Evolutionary conservation across 2,329 filamentous ascomycete genomes (phyloP).

Genomic region (Cordyceps cateniannulata): DNA sequence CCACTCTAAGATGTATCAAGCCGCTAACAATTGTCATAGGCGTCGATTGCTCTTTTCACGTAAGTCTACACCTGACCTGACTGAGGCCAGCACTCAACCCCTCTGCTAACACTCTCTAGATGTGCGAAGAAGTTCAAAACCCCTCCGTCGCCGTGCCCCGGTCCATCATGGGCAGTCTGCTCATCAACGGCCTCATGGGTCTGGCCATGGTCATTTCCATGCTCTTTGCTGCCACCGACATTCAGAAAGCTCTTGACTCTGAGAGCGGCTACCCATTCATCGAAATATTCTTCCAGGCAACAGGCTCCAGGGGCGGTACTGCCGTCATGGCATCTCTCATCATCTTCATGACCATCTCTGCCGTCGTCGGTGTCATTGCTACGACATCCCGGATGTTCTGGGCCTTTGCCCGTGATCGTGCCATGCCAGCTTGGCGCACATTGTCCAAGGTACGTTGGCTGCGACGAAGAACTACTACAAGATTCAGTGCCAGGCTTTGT

Average conservation of each 20-base stretch:
- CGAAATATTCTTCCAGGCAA: conserved; percentile 47
- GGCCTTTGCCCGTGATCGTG: conserved; percentile 38
- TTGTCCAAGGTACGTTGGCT: conserved; percentile 19
- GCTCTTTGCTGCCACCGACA: conserved; percentile 46
- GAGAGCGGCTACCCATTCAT: conserved; percentile 52
- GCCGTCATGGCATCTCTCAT: conserved; percentile 44
- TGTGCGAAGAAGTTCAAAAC: conserved; percentile 41
- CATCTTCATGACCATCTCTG: conserved; percentile 40
- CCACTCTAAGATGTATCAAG: not conserved
- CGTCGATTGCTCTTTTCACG: conserved; percentile 10
- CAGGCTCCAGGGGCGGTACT: conserved; percentile 39
- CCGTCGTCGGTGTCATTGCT: conserved; percentile 47
- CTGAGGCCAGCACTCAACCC: not conserved
- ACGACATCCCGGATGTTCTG: conserved; percentile 52
- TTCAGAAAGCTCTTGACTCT: conserved; percentile 35
- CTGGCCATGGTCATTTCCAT: conserved; percentile 51
- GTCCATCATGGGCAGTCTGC: conserved; percentile 41
- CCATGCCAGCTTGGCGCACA: conserved; percentile 24
- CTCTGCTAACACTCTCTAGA: conserved; percentile 20
- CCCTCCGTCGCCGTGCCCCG: conserved; percentile 43
- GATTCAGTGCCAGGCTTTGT: not conserved
- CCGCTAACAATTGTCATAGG: not conserved
- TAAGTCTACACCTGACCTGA: not conserved
- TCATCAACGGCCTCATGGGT: conserved; percentile 45
- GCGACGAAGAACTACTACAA: not conserved